phyloP scores from a whole-genome alignment of 371 early-diverging fungal species.

The Zopfochytrium polystomum region DNA sequence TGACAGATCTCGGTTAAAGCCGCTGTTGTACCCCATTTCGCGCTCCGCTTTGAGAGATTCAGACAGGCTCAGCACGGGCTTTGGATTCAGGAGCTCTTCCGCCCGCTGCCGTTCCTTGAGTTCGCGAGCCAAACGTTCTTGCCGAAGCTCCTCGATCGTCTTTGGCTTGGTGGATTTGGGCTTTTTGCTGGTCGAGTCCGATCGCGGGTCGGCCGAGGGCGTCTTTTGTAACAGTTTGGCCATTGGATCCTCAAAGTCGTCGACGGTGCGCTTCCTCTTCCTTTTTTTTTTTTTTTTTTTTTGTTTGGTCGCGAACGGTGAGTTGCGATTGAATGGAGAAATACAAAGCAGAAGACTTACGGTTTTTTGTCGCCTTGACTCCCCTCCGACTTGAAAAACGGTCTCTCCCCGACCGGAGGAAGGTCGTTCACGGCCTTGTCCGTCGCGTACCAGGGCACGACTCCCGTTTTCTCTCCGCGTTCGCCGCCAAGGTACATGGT shows the following conservation, averaged over 20 bases:
- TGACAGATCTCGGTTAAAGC: conserved; percentile 1
- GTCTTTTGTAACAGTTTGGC: neutral
- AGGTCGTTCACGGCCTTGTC: too few species aligned
- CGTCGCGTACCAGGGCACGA: conserved; percentile 34
- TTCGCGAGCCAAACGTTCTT: conserved; percentile 33
- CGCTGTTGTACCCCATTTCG: neutral
- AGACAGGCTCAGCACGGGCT: neutral
- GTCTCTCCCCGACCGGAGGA: too few species aligned
- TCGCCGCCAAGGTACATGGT: conserved; percentile 63
- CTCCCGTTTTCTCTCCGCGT: conserved; percentile 15
- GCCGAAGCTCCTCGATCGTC: conserved; percentile 31
- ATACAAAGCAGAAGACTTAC: neutral
- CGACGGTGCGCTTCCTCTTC: conserved; percentile 5
- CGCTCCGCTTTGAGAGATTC: neutral
- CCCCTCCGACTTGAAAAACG: too few species aligned
- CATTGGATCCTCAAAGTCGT: neutral
- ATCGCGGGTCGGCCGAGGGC: neutral
- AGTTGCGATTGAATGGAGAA: too few species aligned
- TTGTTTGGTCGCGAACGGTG: too few species aligned
- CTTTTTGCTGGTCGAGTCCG: neutral
- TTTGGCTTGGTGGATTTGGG: neutral
- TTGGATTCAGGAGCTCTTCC: conserved; percentile 14
- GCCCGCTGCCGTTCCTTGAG: conserved; percentile 22
- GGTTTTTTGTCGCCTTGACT: neutral
- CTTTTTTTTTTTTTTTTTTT: conserved; percentile 5